Conservation (phyloP, 2,329 filamentous ascomycete genomes). For the Fusarium graminum region DNA sequence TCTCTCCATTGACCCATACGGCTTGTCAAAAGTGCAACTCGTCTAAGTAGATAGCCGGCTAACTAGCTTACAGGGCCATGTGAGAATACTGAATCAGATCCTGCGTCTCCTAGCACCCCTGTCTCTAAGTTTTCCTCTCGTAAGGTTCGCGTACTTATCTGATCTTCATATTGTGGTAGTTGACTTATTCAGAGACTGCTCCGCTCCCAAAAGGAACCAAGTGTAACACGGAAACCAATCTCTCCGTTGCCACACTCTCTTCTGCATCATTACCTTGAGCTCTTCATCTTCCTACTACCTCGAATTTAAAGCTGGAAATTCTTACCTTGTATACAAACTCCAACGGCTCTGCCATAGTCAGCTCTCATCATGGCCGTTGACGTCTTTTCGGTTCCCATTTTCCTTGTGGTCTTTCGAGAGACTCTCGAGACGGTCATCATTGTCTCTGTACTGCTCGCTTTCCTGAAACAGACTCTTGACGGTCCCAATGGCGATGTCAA, state of each 20-base stretch:
- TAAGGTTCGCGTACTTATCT: conserved; percentile 23
- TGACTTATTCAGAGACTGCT: conserved; percentile 8
- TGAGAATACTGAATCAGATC: conserved; percentile 26
- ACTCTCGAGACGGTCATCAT: conserved; percentile 86
- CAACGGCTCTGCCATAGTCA: not conserved
- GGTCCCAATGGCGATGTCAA: conserved; percentile 71
- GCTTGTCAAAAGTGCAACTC: conserved; percentile 25
- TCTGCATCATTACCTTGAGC: not conserved
- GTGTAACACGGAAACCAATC: conserved; percentile 24
- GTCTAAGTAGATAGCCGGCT: conserved; percentile 15
- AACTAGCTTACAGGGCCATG: conserved; percentile 17
- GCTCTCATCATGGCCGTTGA: conserved; percentile 68
- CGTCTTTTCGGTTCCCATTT: conserved; percentile 83
- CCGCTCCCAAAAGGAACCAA: conserved; percentile 23
- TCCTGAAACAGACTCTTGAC: conserved; percentile 83
- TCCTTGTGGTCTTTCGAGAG: conserved; percentile 92
- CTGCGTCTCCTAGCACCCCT: conserved; percentile 14
- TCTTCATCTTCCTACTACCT: not conserved
- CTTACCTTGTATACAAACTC: not conserved
- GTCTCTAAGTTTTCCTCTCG: conserved; percentile 3
- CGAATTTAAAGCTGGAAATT: conserved; percentile 2
- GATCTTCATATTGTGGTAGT: conserved; percentile 26
- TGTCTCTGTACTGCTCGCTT: conserved; percentile 86
- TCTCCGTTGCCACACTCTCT: conserved; percentile 16
- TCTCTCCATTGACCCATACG: conserved; percentile 16